Base-by-base conservation (phyloP, 2,329 filamentous ascomycete species). In the Metarhizium brunneum region DNA sequence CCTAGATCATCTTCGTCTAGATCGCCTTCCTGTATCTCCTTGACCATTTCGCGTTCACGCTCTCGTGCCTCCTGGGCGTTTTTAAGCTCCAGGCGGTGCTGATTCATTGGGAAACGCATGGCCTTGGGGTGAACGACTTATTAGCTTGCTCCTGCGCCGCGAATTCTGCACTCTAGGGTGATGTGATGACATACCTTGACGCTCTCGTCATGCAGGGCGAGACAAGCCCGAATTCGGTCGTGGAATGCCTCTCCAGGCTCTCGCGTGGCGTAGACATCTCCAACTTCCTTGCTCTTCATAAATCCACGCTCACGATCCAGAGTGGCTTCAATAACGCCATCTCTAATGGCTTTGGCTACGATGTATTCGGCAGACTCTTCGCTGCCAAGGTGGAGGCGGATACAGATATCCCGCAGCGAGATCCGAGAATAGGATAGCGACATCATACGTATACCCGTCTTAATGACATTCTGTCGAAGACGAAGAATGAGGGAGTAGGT, bases 101-200 rank as follows among this genome's bases (percentile, higher is more conserved):
- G 94, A 77, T 99, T 96, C 92, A 97, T 97, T 2, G 94, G 94
- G 75, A 97, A 99, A 55, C 94, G 85, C 94, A 99, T 99, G 30
- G 94, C 92, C 89, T 92, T 20, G 54, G 45, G 30, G 30, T 11
- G 14, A 29, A 20, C 18, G 7, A 48, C 20, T 16, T 16, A 14
- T 65, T 58, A 67, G 66, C 53, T 59, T 56, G 30, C 29, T 18
- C 42, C 11, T 13, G 25, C 7, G 7, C 13, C 3, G n/a, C n/a
- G n/a, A 29, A 25, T 42, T 45, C 20, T 16, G 32, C 43, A 32
- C 25, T 49, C 25, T 42, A 49, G 29, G 51, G 47, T 18, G 16
- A 57, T 13, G 40, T 16, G 6, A 42, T 18, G 6, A 59, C 76
- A 67, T 79, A 92, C 89, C 88, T 96, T 97, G 66, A 99, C 92